These are phyloP conservation scores for Luvunga scandens DNA, from an alignment of 345 rosid species.

Conservation along the genomic window DNA sequence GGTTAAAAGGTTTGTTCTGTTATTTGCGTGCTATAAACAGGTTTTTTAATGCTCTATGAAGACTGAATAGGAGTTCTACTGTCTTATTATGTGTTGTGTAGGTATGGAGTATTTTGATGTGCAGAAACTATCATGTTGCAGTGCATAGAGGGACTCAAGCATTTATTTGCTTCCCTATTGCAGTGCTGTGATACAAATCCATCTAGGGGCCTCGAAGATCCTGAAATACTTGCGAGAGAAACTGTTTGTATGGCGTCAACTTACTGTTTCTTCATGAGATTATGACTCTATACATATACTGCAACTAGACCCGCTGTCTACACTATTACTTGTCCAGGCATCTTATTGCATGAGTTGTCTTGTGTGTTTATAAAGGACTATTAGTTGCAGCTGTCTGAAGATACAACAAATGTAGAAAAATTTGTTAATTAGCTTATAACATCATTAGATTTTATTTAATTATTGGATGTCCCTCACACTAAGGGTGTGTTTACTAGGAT, in stretches of 20 bases:
- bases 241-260: slow-evolving; percentile 74
- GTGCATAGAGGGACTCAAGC: slow-evolving; percentile 79
- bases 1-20: slow-evolving; percentile 49
- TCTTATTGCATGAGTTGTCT: neutral
- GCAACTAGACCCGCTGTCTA: neutral
- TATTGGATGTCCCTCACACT: neutral
- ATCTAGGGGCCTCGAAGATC: slow-evolving; percentile 84
- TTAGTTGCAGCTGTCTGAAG: neutral
- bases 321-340: neutral
- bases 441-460: neutral
- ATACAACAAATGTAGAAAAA: neutral
- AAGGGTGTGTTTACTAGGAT: no score
- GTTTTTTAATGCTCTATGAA: slow-evolving; percentile 10
- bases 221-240: slow-evolving; percentile 92
- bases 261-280: slow-evolving; percentile 1
- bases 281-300: neutral
- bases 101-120: slow-evolving; percentile 81
- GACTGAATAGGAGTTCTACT: slow-evolving; percentile 8
- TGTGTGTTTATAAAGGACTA: slow-evolving; percentile 1
- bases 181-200: slow-evolving; percentile 84
- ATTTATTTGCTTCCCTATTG: slow-evolving; percentile 54
- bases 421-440: neutral
- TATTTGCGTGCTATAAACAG: neutral
- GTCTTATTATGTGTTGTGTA: slow-evolving; percentile 23
- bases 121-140: slow-evolving; percentile 70